Conservation (phyloP, 2,329 filamentous ascomycete species). For the Lachnellula hyalina region DNA sequence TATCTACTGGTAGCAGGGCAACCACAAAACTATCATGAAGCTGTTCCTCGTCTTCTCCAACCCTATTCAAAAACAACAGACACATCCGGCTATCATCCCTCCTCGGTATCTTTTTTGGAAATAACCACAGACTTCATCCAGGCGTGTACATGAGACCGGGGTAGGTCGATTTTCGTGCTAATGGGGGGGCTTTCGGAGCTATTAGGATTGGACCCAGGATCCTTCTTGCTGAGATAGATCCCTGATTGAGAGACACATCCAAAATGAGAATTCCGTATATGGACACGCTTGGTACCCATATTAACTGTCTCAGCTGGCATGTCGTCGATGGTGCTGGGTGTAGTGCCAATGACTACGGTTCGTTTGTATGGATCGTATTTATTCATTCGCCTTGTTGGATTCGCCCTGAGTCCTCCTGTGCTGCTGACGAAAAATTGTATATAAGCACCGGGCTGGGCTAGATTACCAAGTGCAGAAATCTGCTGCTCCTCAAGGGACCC, state of each 20-base stretch:
- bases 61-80: too few species aligned
- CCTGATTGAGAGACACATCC: constrained; percentile 59
- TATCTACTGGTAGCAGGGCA: too few species aligned
- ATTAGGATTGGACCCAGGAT: background rate
- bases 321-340: constrained; percentile 29
- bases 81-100: background rate
- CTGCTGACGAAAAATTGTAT: constrained; percentile 59
- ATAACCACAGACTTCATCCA: background rate
- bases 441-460: constrained; percentile 57
- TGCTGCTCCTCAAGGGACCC: constrained; percentile 29
- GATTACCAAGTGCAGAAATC: constrained; percentile 41
- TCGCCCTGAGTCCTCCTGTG: background rate
- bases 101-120: background rate
- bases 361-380: constrained; percentile 8
- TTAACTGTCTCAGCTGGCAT: constrained; percentile 15
- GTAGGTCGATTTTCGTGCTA: constrained; percentile 43
- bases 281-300: background rate
- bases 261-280: constrained; percentile 41
- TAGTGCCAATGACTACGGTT: constrained; percentile 22
- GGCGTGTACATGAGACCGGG: constrained; percentile 31
- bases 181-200: background rate
- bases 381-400: background rate
- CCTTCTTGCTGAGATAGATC: constrained; percentile 40
- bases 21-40: too few species aligned
- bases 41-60: too few species aligned